Percentiles rank a stretch among this genome's conserved stretches.
Evolutionary conservation across 441 rosid genomes (phyloP).

Genomic region (Bocquillonia castaneifolia): DNA sequence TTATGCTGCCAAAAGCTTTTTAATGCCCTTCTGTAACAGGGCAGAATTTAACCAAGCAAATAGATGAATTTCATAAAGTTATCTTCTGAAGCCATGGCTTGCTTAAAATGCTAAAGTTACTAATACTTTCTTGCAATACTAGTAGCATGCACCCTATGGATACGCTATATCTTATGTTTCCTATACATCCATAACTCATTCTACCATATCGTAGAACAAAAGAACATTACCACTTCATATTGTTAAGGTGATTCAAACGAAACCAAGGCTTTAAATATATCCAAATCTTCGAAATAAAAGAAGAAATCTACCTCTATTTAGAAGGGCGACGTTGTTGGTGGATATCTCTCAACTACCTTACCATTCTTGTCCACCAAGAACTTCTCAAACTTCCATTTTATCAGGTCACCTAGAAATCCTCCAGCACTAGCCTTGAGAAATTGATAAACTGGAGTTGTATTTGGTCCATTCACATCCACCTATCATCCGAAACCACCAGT

Average conservation of each 20-base stretch:
- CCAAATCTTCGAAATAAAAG: background rate
- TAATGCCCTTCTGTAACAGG: constrained; percentile 59
- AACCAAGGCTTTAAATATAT: constrained; percentile 6
- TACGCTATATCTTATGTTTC: background rate
- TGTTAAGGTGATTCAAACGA: too few relatives aligned
- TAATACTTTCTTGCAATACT: background rate
- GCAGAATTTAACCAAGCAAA: background rate
- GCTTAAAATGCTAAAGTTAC: background rate
- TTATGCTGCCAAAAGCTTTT: constrained; percentile 59
- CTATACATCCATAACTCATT: background rate
- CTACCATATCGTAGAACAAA: background rate
- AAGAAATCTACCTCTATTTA: constrained; percentile 53
- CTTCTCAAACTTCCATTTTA: constrained; percentile 93
- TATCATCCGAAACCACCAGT: constrained; percentile 17
- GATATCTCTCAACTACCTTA: constrained; percentile 68
- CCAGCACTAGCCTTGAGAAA: constrained; percentile 80
- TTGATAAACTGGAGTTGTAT: constrained; percentile 69
- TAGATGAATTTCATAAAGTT: background rate
- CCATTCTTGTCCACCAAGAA: constrained; percentile 79
- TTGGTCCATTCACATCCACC: constrained; percentile 88
- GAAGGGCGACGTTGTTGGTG: constrained; percentile 78
- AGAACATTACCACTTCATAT: background rate
- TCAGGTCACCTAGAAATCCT: constrained; percentile 65
- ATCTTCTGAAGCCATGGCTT: background rate
- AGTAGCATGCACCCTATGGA: background rate